Evolutionary conservation across 164 flowering plant genomes (phyloP).

Genomic region (Umbilicus rupestris): DNA sequence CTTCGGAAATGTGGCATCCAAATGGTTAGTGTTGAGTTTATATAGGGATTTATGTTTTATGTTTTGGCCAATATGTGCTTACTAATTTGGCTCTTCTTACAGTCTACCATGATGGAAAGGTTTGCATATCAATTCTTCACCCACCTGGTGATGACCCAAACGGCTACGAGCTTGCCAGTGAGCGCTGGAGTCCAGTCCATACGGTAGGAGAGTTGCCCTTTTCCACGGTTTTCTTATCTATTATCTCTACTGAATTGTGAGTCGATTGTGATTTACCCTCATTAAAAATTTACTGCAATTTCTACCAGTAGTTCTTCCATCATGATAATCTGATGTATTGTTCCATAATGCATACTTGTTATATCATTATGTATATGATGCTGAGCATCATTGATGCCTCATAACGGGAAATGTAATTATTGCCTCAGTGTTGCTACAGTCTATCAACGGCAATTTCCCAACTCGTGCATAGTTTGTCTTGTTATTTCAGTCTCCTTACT

Average conservation of each 20-base stretch:
- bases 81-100: constrained; percentile 12
- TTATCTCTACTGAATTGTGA: background rate
- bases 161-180: constrained; percentile 81
- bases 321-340: too few relatives aligned
- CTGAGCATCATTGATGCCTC: too few relatives aligned
- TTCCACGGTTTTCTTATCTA: background rate
- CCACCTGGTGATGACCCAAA: constrained; percentile 84
- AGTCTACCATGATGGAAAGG: constrained; percentile 72
- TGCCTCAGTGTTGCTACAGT: background rate
- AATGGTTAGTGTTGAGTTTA: constrained; percentile 40
- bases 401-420: too few relatives aligned
- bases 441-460: too few relatives aligned
- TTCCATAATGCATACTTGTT: too few relatives aligned
- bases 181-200: constrained; percentile 77
- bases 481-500: background rate
- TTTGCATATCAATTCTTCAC: constrained; percentile 76
- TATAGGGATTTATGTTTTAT: background rate
- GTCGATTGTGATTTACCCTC: too few relatives aligned
- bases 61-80: background rate
- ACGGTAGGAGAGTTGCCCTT: constrained; percentile 32
- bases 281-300: too few relatives aligned
- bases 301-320: too few relatives aligned
- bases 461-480: background rate
- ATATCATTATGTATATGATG: too few relatives aligned
- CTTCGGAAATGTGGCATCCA: constrained; percentile 80